Conservation (phyloP, 768 basidiomycete species). For the Coprinellus aureogranulatus region DNA sequence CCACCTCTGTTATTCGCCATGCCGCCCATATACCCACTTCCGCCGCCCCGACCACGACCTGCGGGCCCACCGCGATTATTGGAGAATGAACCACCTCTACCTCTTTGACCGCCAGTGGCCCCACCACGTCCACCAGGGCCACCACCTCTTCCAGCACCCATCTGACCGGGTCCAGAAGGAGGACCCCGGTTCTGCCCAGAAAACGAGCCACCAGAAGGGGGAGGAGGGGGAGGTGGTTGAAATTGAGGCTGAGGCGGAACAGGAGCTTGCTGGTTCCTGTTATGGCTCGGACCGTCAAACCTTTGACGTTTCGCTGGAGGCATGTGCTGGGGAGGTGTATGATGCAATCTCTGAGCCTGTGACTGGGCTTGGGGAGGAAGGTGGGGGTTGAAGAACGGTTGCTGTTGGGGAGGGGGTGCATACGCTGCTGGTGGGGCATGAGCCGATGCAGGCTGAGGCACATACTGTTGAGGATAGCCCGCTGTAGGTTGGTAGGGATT, state of each 20-base stretch:
- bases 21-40: constrained; percentile 23
- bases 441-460: constrained; percentile 55
- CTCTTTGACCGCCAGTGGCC: constrained; percentile 40
- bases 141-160: constrained; percentile 28
- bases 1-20: constrained; percentile 41
- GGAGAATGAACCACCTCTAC: constrained; percentile 51
- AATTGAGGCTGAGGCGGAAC: constrained; percentile 66
- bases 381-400: constrained; percentile 45
- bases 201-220: constrained; percentile 37
- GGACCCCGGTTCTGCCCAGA: constrained; percentile 37
- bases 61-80: constrained; percentile 44
- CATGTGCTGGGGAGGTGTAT: constrained; percentile 73
- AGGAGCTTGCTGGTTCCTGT: constrained; percentile 48
- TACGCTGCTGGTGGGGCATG: constrained; percentile 50
- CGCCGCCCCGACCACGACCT: constrained; percentile 37
- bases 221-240: constrained; percentile 40
- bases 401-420: constrained; percentile 45
- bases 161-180: constrained; percentile 29
- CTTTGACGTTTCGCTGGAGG: constrained; percentile 91
- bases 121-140: constrained; percentile 42
- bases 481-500: constrained; percentile 74
- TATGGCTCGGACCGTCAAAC: constrained; percentile 73
- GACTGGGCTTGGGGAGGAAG: constrained; percentile 43
- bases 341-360: constrained; percentile 47
- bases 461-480: constrained; percentile 64